These are phyloP conservation scores for Infundibulicybe gibba DNA, from an alignment of 768 basidiomycete species.

Conservation along the genomic window DNA sequence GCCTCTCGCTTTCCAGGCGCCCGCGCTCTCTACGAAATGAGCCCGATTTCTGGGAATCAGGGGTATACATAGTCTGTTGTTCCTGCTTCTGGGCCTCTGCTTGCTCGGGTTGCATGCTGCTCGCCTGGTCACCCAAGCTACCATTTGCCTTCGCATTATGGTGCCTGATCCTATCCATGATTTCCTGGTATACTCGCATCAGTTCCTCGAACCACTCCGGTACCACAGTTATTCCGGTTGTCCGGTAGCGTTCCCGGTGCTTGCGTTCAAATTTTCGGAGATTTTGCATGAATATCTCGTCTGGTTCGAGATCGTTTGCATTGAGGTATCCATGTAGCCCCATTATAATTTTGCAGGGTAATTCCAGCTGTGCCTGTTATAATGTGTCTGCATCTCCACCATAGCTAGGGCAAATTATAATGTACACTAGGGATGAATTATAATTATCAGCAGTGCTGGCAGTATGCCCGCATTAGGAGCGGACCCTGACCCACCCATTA, in stretches of 20 bases:
- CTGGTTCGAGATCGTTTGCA: slow-evolving; percentile 32
- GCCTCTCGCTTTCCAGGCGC: slow-evolving; percentile 53
- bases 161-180: slow-evolving; percentile 44
- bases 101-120: too few relatives aligned
- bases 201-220: slow-evolving; percentile 25
- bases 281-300: slow-evolving; percentile 34
- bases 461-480: too few relatives aligned
- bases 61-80: slow-evolving; percentile 30
- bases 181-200: slow-evolving; percentile 33
- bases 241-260: slow-evolving; percentile 45
- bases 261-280: slow-evolving; percentile 44
- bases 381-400: too few relatives aligned
- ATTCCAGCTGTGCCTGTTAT: slow-evolving; percentile 43
- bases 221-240: slow-evolving; percentile 27
- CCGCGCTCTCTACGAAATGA: too few relatives aligned
- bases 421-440: too few relatives aligned
- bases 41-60: slow-evolving; percentile 22
- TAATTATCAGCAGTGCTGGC: too few relatives aligned
- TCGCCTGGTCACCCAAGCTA: too few relatives aligned
- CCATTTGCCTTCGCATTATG: slow-evolving; percentile 8
- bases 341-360: too few relatives aligned
- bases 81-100: too few relatives aligned
- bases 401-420: too few relatives aligned
- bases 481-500: too few relatives aligned
- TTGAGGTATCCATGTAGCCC: too few relatives aligned